Base-by-base conservation (phyloP, 2,329 filamentous ascomycete genomes). In the Colletotrichum eleusines region DNA sequence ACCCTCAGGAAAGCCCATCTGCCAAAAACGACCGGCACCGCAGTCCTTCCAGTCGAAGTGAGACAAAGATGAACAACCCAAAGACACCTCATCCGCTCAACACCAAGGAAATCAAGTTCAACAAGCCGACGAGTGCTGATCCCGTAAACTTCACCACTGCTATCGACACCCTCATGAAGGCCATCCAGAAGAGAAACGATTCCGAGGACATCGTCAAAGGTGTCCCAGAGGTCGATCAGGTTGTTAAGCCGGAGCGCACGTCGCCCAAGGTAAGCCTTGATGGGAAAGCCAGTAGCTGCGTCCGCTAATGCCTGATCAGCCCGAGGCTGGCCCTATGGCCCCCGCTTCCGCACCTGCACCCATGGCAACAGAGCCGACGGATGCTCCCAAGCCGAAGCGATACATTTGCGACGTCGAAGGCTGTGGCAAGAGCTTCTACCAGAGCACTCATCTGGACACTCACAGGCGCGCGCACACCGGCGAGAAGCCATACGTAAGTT, bases 371-470 rank as follows among this genome's bases (percentile, higher is more conserved):
- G 69, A 72, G 12, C 31, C 60, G 2, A 28, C n/a, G 4, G 65
- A 69, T 48, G 59, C 60, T 2, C 66, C 69, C 2, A 73, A 73
- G 61, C 20, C 62, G 11, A 96, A 90, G 80, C 84, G 90, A 76
- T 94, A 95, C 79, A 83, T 88, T 23, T 99, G 96, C 81, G 87
- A 86, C 26, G 86, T 94, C 48, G 87, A 90, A 9, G 89, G 89
- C 50, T 98, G 95, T 80, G 85, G 86, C 75, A 97, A 96, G 84
- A 90, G 88, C 72, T 98, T 98, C 80, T 90, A 89, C 71, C 95
- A 98, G 78, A 97, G 95, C 82, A 97, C 95, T 1, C 95, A 98
- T 76, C 87, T 98, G 14, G 92, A 96, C 72, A 98, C 97, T 59
- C 96, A 99, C 80, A 90, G 89, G 55, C 88, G 95, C 74, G 91